phyloP scores from a whole-genome alignment of 495 filamentous ascomycete species.

The Annulohypoxylon bovei region DNA sequence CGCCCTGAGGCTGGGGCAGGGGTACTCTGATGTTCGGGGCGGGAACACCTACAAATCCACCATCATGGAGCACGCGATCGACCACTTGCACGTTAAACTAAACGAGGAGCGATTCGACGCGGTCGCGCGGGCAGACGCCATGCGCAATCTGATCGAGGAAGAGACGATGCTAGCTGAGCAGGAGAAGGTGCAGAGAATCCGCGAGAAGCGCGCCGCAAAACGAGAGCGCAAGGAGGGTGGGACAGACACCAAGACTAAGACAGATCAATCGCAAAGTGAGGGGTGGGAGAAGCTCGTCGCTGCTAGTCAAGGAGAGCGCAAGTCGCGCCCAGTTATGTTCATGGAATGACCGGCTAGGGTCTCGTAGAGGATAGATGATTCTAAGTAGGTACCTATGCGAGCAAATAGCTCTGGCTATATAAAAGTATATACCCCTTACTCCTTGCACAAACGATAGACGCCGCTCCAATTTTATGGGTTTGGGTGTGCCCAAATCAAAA shows the following conservation, averaged over 20 bases:
- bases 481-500: background rate
- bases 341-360: background rate
- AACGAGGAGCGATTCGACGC: conserved; percentile 43
- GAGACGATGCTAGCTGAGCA: conserved; percentile 56
- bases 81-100: conserved; percentile 11
- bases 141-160: conserved; percentile 58
- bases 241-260: background rate
- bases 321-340: background rate
- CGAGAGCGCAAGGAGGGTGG: conserved; percentile 29
- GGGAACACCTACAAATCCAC: conserved; percentile 11
- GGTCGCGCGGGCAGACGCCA: conserved; percentile 53
- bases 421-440: conserved; percentile 1
- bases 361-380: background rate
- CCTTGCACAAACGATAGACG: background rate
- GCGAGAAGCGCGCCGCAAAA: conserved; percentile 8
- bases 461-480: background rate
- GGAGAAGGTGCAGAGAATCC: conserved; percentile 49
- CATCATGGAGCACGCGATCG: conserved; percentile 20
- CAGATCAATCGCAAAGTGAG: conserved; percentile 14
- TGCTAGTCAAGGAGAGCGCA: background rate
- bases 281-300: conserved; percentile 32
- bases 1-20: background rate
- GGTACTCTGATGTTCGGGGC: background rate
- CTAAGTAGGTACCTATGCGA: background rate
- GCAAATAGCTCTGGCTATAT: conserved; percentile 1